These are phyloP conservation scores for Austroboletus festivus DNA, from an alignment of 768 basidiomycete genomes.

Conservation along the genomic window DNA sequence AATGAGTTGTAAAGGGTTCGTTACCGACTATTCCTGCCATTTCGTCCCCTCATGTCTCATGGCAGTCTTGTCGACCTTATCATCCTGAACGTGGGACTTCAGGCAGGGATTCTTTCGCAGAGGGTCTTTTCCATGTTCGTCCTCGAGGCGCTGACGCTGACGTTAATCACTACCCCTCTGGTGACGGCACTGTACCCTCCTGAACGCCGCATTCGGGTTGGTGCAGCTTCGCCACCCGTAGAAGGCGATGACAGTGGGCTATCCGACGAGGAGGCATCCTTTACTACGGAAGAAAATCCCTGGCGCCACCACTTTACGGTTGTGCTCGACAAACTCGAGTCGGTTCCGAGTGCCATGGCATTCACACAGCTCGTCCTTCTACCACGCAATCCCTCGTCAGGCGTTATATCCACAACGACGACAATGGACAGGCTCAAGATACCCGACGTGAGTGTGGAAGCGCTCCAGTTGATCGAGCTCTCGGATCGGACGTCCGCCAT, in stretches of 20 bases:
- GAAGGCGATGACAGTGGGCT: constrained; percentile 35
- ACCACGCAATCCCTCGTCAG: constrained; percentile 11
- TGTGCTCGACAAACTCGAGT: constrained; percentile 87
- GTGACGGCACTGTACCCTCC: constrained; percentile 68
- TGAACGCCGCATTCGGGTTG: constrained; percentile 48
- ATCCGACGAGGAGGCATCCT: constrained; percentile 3
- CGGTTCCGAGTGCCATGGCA: constrained; percentile 86
- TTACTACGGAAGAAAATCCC: constrained; percentile 17
- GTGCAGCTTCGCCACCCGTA: constrained; percentile 4
- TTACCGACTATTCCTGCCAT: background rate
- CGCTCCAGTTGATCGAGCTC: constrained; percentile 83
- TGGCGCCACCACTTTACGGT: constrained; percentile 71
- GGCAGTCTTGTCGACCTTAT: constrained; percentile 85
- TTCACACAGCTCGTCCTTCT: constrained; percentile 77
- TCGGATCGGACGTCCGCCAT: constrained; percentile 64
- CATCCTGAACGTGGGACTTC: constrained; percentile 90
- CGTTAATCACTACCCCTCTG: constrained; percentile 82
- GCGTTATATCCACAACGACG: constrained; percentile 12
- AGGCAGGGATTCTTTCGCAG: constrained; percentile 70
- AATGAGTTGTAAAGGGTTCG: constrained; percentile 94
- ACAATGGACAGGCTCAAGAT: constrained; percentile 7
- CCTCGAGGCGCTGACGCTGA: constrained; percentile 75
- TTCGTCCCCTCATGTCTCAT: constrained; percentile 2
- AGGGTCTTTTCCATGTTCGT: constrained; percentile 96
- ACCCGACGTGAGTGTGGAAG: constrained; percentile 53